Evolutionary conservation across 1,284 basidiomycete genomes (phyloP).

Genomic region (Leccinum pachyderme): DNA sequence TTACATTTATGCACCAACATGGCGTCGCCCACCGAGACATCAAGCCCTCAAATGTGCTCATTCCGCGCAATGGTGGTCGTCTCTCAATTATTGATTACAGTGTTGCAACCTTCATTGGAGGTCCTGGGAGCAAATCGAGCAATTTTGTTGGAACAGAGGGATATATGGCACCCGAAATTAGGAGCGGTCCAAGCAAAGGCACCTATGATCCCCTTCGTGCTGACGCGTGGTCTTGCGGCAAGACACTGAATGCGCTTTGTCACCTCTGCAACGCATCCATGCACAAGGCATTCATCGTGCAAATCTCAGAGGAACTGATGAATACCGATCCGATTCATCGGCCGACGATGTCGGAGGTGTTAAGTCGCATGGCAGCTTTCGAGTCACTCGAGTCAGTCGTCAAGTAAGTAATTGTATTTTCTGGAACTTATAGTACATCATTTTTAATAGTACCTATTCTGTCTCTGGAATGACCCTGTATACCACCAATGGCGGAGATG

Average conservation of each 20-base stretch:
- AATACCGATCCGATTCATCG: background rate
- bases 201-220: background rate
- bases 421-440: background rate
- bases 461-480: slow-evolving; percentile 65
- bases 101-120: background rate
- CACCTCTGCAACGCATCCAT: background rate
- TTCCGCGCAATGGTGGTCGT: background rate
- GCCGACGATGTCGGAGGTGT: background rate
- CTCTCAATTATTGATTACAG: background rate
- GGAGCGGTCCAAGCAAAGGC: background rate
- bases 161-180: background rate
- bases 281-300: background rate
- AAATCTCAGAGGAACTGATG: background rate
- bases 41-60: background rate
- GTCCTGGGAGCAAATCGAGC: background rate
- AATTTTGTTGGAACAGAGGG: background rate
- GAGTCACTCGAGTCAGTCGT: background rate
- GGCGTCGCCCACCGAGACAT: background rate
- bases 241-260: background rate
- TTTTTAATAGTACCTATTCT: slow-evolving; percentile 46
- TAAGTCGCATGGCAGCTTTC: background rate
- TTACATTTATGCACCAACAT: background rate
- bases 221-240: background rate
- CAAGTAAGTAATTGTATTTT: background rate
- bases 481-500: slow-evolving; percentile 41